Base-by-base conservation (phyloP, 768 basidiomycete species). In the Paxillus rubicundulus region DNA sequence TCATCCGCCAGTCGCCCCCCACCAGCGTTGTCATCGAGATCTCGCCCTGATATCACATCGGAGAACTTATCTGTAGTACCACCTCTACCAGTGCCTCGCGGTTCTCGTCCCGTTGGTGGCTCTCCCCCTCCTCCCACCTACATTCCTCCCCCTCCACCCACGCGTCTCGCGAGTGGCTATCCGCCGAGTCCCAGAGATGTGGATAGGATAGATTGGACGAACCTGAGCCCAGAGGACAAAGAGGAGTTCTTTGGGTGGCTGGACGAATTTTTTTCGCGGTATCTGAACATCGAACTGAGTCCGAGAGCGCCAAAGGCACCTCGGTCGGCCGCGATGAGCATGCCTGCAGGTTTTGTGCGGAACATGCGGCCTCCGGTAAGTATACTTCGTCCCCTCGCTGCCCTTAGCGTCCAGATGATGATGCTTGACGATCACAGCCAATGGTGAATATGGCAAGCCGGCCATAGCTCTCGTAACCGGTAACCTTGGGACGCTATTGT, bases 221-320 rank as follows among this genome's bases (percentile, higher is more conserved):
- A 87, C 64, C 73, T 92, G 43, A 79, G 82, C 2, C 61, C 65
- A 18, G 77, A 84, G 63, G 87, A 92, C 61, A 91, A 89, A 63
- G 71, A 80, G 28, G 80, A 73, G 21, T 87, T 92, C 62, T 92
- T 91, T 67, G 69, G 70, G 53, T 91, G 89, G 88, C 73, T 92
- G 18, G 89, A 92, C 63, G 89, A 90, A 61, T 91, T 85, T 70
- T 92, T 92, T 61, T 76, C 80, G 14, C 74, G 76, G 32, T 72
- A 71, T 45, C 65, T 75, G 18, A 59, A 66, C 20, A 64, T 68
- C 21, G 55, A 57, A 45, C 18, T 70, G 34, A 36, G 59, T 46
- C 55, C 63, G 2, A 50, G 54, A 16, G 32, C 33, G 34, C 42
- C 32, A 34, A 14, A 24, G 45, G 1, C 39, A 4, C 45, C 9